Evolutionary conservation across 805 yeast species (phyloP).

Genomic region (Cyberlindnera euphorbiae): DNA sequence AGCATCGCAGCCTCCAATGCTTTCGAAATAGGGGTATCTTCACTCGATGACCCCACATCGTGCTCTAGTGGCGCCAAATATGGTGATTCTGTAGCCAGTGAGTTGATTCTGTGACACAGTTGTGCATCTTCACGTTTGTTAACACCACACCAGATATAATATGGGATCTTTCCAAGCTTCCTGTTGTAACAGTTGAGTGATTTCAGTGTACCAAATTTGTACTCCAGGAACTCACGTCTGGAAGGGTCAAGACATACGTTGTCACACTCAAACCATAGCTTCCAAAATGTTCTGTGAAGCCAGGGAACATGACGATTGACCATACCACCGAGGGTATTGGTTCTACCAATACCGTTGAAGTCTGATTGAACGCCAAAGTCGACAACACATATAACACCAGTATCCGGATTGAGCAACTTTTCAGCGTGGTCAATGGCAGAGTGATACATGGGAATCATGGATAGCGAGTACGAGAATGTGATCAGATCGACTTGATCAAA

Average conservation of each 20-base stretch:
- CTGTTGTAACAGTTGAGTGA: constrained; percentile 64
- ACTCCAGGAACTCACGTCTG: constrained; percentile 78
- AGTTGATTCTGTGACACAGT: constrained; percentile 50
- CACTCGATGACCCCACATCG: constrained; percentile 15
- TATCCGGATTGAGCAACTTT: constrained; percentile 41
- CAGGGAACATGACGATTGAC: constrained; percentile 70
- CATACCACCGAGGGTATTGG: constrained; percentile 72
- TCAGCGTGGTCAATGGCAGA: constrained; percentile 70
- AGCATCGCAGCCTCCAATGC: constrained; percentile 74
- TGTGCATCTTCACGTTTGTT: constrained; percentile 51
- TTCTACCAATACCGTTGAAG: constrained; percentile 60
- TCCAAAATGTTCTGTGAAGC: constrained; percentile 78
- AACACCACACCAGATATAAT: constrained; percentile 79
- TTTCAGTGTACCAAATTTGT: constrained; percentile 77
- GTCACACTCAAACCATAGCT: constrained; percentile 84
- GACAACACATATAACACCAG: constrained; percentile 64
- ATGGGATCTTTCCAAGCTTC: constrained; percentile 68
- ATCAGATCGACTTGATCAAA: constrained; percentile 56
- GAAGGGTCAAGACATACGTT: constrained; percentile 74
- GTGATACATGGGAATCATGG: constrained; percentile 82
- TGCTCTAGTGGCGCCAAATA: constrained; percentile 57
- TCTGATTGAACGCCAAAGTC: constrained; percentile 77
- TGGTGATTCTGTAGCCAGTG: constrained; percentile 78
- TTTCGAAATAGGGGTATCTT: constrained; percentile 45
- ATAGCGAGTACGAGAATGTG: constrained; percentile 75